Base-by-base conservation (phyloP, 179 eudicot genomes). In the Beta lomatogona region DNA sequence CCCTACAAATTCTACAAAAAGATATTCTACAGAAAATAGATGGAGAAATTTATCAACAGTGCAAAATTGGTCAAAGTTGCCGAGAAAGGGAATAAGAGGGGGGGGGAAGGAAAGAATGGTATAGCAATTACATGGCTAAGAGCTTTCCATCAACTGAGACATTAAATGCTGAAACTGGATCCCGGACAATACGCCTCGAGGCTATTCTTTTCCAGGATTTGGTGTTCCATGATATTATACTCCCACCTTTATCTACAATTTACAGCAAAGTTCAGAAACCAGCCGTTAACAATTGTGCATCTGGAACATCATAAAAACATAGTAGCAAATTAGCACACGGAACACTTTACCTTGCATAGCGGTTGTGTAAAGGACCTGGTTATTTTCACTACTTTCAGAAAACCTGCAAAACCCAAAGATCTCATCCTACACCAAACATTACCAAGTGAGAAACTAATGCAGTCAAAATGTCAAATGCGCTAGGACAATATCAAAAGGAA, bases 61-160 rank as follows among this genome's bases (percentile, higher is more conserved):
- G 73, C 21, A 69, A 69, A 68, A 44, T 48, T 31, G 3, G 16
- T 36, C 4, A 48, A 67, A 12, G 10, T 50, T 46, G 8, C 15
- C 21, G 57, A 5, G 25, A 45, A 48, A 14, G 67, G 9, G 4
- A 44, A n/a, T 46, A 45, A 5, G 45, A 25, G 12, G 22, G 63
- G 31, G 9, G 52, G 31, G n/a, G n/a, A n/a, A n/a, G n/a, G n/a
- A n/a, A n/a, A n/a, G n/a, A n/a, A n/a, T n/a, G n/a, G n/a, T 6
- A 63, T 1, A 82, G 58, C 25, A 81, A 15, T 93, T 91, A 94
- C 99, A 97, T 73, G 53, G 97, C 97, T 70, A 97, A 91, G 76
- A 91, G 86, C 88, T 91, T 93, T 75, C 98, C 99, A 86, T 93
- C 93, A 73, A 82, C 80, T 50, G 99, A 97, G 84, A 92, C 93